Evolutionary conservation across 352 stramenopile species (phyloP), one percentile per base, ranked within the genome.

Genomic region (Pythium chondricola): DNA sequence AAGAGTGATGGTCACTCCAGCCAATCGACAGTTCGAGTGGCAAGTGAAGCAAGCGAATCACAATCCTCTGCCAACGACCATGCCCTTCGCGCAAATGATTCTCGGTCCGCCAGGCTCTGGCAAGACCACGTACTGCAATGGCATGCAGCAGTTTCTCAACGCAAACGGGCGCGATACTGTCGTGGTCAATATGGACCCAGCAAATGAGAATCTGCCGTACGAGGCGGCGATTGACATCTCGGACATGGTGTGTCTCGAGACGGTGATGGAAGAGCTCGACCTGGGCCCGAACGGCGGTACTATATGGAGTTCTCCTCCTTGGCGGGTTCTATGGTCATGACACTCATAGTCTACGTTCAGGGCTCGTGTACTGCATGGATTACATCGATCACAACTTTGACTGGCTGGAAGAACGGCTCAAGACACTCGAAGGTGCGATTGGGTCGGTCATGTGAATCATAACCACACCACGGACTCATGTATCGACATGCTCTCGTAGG

Each of bases 321-420:
- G n/a, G n/a, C n/a, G n/a, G n/a, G n/a, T n/a, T n/a, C n/a, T n/a
- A n/a, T n/a, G n/a, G n/a, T n/a, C n/a, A n/a, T n/a, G n/a, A n/a
- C n/a, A n/a, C n/a, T n/a, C n/a, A n/a, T n/a, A n/a, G n/a, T n/a
- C n/a, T n/a, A n/a, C n/a, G n/a, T n/a, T n/a, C 46, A 91, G 80
- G 81, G 11, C 72, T 99, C 11, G 82, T 99, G 13, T 99, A 99
- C 63, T 99, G 97, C 66, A 99, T 99, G 94, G 95, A 99, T 67
- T 99, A 98, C 69, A 84, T 99, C 10, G 64, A 98, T 38, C 71
- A 97, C 43, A 98, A 99, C 71, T 89, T 99, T 46, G 95, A 99
- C 56, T 99, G 97, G 97, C 73, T 99, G 10, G 73, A 97, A 50
- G 92, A 98, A 22, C 76, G 84, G 16, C 96, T 97, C 52, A 74